Evolutionary conservation across 805 yeast genomes (phyloP).

Genomic region (Danielia oregonensis): DNA sequence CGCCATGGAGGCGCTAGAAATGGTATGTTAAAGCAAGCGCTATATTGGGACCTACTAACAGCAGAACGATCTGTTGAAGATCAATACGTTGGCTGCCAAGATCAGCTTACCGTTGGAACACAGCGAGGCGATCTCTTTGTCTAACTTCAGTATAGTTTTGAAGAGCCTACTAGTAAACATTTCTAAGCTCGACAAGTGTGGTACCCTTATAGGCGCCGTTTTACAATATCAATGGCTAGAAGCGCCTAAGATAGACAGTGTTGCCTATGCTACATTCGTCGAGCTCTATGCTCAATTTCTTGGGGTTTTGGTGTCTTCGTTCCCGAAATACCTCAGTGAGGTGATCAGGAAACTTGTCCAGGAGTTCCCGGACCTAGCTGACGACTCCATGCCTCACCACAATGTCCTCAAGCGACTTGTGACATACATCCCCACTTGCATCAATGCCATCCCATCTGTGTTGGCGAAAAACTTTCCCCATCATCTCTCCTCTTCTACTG

Average conservation of each 20-base stretch:
- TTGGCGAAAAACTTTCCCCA: conserved; percentile 72
- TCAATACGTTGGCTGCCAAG: conserved; percentile 59
- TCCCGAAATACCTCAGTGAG: conserved; percentile 88
- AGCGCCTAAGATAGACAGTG: conserved; percentile 22
- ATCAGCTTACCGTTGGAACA: conserved; percentile 49
- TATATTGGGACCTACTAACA: conserved; percentile 21
- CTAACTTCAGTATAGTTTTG: conserved; percentile 54
- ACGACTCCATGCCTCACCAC: conserved; percentile 44
- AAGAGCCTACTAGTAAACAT: conserved; percentile 60
- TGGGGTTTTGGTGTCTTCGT: conserved; percentile 73
- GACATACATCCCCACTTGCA: conserved; percentile 76
- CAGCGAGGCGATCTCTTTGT: conserved; percentile 50
- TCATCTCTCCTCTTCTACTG: conserved; percentile 55
- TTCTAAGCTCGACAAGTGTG: conserved; percentile 61
- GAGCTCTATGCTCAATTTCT: conserved; percentile 66
- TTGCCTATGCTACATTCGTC: conserved; percentile 30
- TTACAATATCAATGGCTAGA: conserved; percentile 64
- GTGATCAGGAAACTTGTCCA: conserved; percentile 66
- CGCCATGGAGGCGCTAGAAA: conserved; percentile 68
- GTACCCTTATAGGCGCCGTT: conserved; percentile 55
- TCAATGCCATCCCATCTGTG: conserved; percentile 56
- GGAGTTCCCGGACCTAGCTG: conserved; percentile 44
- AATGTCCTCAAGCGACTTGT: conserved; percentile 60
- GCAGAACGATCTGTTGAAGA: conserved; percentile 46
- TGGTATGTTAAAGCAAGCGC: conserved; percentile 35